Conservation (phyloP, 345 rosid species). For the Dimocarpus longan region DNA sequence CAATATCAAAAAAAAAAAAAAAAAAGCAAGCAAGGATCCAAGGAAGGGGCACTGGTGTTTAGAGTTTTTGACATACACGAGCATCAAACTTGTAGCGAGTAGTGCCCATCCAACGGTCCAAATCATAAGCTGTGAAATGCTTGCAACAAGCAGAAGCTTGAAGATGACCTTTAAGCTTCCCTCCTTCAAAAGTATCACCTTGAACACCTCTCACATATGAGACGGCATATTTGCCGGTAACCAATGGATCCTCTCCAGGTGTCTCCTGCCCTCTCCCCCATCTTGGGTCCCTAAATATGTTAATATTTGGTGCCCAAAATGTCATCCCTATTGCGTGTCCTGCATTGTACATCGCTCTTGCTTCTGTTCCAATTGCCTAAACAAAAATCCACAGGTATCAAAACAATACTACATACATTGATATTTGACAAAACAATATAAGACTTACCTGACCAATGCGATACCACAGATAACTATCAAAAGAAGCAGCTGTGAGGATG, state of each 20-base stretch:
- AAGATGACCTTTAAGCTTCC: constrained; percentile 42
- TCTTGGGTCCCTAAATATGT: constrained; percentile 87
- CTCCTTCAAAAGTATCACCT: constrained; percentile 55
- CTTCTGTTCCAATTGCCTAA: constrained; percentile 65
- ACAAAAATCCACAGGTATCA: background rate
- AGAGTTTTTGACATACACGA: constrained; percentile 37
- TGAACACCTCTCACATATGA: constrained; percentile 81
- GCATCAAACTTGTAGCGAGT: constrained; percentile 81
- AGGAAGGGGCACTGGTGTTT: too few relatives aligned
- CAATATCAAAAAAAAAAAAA: too few relatives aligned
- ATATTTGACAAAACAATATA: too few relatives aligned
- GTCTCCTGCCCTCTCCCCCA: constrained; percentile 97
- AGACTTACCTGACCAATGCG: constrained; percentile 72
- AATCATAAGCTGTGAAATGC: constrained; percentile 91
- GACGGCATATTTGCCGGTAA: constrained; percentile 64
- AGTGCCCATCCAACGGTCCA: constrained; percentile 79
- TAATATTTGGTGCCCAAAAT: constrained; percentile 82
- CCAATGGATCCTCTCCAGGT: constrained; percentile 81
- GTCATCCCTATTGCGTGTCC: constrained; percentile 75
- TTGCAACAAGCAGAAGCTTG: constrained; percentile 87
- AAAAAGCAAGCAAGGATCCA: too few relatives aligned
- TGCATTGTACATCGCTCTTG: constrained; percentile 65
- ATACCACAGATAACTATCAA: constrained; percentile 70
- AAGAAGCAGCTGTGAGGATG: constrained; percentile 79
- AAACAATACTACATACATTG: too few relatives aligned